Conservation (phyloP, 495 filamentous ascomycete species). For the Aspergillus incahuasiensis region DNA sequence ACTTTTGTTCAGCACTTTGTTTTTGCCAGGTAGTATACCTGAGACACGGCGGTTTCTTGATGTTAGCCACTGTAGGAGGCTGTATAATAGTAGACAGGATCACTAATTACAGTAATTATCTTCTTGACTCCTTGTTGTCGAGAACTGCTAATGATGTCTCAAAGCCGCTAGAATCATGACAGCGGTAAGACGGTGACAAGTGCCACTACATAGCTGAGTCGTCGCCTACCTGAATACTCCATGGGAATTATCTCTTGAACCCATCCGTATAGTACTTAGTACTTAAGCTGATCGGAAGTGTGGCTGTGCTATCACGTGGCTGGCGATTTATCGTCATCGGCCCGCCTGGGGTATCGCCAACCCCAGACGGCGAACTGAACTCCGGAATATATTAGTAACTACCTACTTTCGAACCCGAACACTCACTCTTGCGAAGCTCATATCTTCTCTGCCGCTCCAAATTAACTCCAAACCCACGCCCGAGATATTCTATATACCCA, state of each 20-base stretch:
- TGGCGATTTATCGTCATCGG: background rate
- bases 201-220: too few species aligned
- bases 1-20: background rate
- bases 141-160: background rate
- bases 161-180: too few species aligned
- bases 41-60: background rate
- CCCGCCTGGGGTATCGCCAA: background rate
- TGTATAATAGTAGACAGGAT: slow-evolving; percentile 9
- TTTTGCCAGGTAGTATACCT: background rate
- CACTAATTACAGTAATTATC: slow-evolving; percentile 2
- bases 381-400: background rate
- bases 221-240: too few species aligned
- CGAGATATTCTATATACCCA: too few species aligned
- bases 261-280: too few species aligned
- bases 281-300: background rate
- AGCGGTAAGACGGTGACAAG: too few species aligned
- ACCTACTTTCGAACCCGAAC: too few species aligned
- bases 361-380: background rate
- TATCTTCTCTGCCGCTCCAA: too few species aligned
- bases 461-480: too few species aligned
- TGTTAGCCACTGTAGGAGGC: background rate
- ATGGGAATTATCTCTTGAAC: too few species aligned
- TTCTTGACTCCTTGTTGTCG: background rate
- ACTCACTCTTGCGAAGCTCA: background rate
- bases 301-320: background rate